phyloP scores from a whole-genome alignment of 2,329 filamentous ascomycete species.

The Colletotrichum liriopes region DNA sequence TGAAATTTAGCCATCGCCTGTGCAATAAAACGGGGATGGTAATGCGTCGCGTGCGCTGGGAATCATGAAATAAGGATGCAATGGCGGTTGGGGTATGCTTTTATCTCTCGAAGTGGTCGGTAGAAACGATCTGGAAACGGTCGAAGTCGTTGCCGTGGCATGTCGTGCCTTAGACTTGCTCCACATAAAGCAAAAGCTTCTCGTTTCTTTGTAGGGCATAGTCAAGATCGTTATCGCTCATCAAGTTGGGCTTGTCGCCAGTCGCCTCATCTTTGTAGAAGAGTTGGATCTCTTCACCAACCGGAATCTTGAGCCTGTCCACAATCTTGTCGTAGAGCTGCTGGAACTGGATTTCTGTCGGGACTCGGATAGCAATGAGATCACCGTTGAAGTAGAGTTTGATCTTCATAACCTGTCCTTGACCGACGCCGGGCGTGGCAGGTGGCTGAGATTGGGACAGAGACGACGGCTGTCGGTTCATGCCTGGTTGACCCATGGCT shows the following conservation, averaged over 20 bases:
- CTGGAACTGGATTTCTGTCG: constrained; percentile 82
- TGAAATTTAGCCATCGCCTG: constrained; percentile 31
- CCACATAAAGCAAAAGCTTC: constrained; percentile 86
- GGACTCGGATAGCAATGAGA: constrained; percentile 91
- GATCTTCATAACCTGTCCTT: constrained; percentile 82
- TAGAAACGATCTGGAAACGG: constrained; percentile 17
- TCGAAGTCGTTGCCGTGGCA: neutral
- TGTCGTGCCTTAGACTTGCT: constrained; percentile 59
- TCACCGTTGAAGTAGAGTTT: constrained; percentile 96
- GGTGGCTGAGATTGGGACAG: constrained; percentile 71
- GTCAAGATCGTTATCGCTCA: constrained; percentile 86
- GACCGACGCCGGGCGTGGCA: constrained; percentile 64
- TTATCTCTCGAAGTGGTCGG: constrained; percentile 20
- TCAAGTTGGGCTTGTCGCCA: constrained; percentile 80
- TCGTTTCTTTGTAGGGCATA: constrained; percentile 86
- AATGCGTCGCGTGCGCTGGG: constrained; percentile 42
- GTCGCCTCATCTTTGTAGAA: constrained; percentile 90
- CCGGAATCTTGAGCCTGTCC: constrained; percentile 83
- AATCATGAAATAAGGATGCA: constrained; percentile 44
- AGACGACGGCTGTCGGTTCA: constrained; percentile 63
- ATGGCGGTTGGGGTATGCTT: constrained; percentile 37
- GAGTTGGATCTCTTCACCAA: constrained; percentile 80
- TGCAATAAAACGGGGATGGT: constrained; percentile 29
- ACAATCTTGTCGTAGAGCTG: constrained; percentile 88
- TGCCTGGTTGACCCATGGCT: constrained; percentile 54